Evolutionary conservation across 1,284 basidiomycete genomes (phyloP).

Genomic region (Puccinia coronata): DNA sequence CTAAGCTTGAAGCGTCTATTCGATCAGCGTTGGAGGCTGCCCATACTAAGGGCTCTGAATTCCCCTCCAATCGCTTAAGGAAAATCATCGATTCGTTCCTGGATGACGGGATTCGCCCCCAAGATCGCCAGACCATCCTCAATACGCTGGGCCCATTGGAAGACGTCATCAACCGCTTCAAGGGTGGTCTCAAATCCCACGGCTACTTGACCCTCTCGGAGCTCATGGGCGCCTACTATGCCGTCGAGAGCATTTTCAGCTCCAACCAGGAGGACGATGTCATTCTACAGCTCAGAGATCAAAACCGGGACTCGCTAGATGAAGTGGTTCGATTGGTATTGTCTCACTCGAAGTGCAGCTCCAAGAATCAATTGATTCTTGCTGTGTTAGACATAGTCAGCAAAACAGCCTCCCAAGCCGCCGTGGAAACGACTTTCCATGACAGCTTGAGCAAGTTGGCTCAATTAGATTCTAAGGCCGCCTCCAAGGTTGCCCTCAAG

Average conservation of each 20-base stretch:
- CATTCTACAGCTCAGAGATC: conserved; percentile 83
- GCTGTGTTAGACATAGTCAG: conserved; percentile 86
- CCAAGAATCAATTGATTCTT: conserved; percentile 86
- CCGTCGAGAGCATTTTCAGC: conserved; percentile 88
- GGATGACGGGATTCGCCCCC: conserved; percentile 74
- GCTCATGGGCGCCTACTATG: conserved; percentile 73
- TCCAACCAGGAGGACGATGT: conserved; percentile 85
- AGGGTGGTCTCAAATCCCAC: conserved; percentile 80
- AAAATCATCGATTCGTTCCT: conserved; percentile 82
- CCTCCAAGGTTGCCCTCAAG: conserved; percentile 85
- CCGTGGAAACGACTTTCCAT: conserved; percentile 68
- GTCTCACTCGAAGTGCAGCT: conserved; percentile 91
- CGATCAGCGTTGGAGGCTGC: conserved; percentile 76
- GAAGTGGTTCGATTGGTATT: conserved; percentile 83
- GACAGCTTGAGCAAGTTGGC: conserved; percentile 77
- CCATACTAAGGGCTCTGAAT: conserved; percentile 74
- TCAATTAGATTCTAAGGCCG: conserved; percentile 83
- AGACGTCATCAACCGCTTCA: conserved; percentile 78
- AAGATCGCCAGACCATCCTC: conserved; percentile 76
- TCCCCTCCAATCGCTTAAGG: conserved; percentile 75
- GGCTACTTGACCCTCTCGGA: conserved; percentile 74
- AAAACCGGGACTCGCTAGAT: conserved; percentile 88
- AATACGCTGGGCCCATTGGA: conserved; percentile 72
- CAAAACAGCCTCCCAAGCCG: conserved; percentile 60
- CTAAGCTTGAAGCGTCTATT: conserved; percentile 83